Base-by-base conservation (phyloP, 495 filamentous ascomycete genomes). In the Xylona heveae region DNA sequence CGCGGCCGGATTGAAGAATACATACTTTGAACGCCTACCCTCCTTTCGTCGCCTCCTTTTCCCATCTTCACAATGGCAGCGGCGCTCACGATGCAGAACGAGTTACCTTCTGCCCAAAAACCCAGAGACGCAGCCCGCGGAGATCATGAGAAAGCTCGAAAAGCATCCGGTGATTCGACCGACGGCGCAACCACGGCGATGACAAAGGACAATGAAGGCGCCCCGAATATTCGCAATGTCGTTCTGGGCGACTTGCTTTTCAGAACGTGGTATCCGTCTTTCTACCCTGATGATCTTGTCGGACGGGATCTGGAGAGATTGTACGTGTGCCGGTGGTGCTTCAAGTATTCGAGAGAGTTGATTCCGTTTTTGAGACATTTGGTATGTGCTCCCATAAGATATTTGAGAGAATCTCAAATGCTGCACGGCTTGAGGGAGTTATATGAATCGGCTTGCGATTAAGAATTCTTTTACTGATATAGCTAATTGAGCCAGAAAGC, bases 321-420 rank as follows among this genome's bases (percentile, higher is more conserved):
- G 6, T 91, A 83, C 39, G 74, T 94, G 24, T 97, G 88, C 46
- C 78, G 75, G 25, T 77, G 68, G 62, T 97, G 88, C 55, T 94
- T 95, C 59, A 80, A 77, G 42, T 97, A 97, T 48, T 70, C 72
- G 3, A 75, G 68, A 36, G 78, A 88, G 43, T 52, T 74, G 22
- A 57, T 66, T 39, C 51, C 65, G 19, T 72, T 61, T 41, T 42
- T 67, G 28, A 54, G 50, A 14, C 72, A 78, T 50, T 38, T 48
- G 36, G 50, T 51, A 55, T 48, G 36, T 51, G 43, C 19, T 12
- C 8, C 20, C 20, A 35, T 17, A 12, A 35, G 6, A 15, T n/a
- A 5, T n/a, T 24, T 7, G 20, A 23, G 20, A 15, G 16, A 19
- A 15, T 21, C 24, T 8, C 15, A 31, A 17, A 5, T 13, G 12